These are phyloP conservation scores for Nicotiana paniculata DNA, from an alignment of 257 asterid genomes.

Conservation along the genomic window DNA sequence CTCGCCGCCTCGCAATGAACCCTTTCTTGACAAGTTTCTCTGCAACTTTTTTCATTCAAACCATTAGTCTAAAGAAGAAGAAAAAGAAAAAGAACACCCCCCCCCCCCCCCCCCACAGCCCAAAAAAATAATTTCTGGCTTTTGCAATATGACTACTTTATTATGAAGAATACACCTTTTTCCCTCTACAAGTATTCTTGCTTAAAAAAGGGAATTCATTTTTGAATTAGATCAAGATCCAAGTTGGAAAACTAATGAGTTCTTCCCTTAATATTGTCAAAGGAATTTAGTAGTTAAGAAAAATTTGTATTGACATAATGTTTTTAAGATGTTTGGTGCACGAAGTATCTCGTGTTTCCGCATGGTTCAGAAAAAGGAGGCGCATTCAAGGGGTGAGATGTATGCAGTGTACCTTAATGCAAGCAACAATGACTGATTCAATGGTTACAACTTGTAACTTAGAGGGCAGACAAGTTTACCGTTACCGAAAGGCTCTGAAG, in stretches of 20 bases:
- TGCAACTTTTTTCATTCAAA: slow-evolving; percentile 43
- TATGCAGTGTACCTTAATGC: accelerated
- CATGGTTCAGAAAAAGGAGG: too few relatives aligned
- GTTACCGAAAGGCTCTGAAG: background rate
- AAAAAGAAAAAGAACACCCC: too few relatives aligned
- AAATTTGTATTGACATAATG: too few relatives aligned
- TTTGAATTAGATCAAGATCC: background rate
- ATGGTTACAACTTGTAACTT: too few relatives aligned
- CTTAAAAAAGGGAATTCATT: background rate
- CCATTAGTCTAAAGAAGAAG: background rate
- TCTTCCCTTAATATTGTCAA: background rate
- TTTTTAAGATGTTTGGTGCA: too few relatives aligned
- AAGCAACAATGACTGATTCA: too few relatives aligned
- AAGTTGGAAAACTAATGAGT: background rate
- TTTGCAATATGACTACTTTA: background rate
- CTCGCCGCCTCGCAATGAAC: slow-evolving; percentile 36
- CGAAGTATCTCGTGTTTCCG: too few relatives aligned
- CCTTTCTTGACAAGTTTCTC: slow-evolving; percentile 71
- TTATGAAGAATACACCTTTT: background rate
- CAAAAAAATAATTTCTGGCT: background rate
- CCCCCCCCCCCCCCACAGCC: too few relatives aligned
- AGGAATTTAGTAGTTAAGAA: background rate
- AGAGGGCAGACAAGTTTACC: too few relatives aligned
- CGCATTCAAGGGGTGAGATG: too few relatives aligned
- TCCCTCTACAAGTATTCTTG: too few relatives aligned